phyloP scores from a whole-genome alignment of 2,329 filamentous ascomycete genomes.

The Sporothrix schenckii region DNA sequence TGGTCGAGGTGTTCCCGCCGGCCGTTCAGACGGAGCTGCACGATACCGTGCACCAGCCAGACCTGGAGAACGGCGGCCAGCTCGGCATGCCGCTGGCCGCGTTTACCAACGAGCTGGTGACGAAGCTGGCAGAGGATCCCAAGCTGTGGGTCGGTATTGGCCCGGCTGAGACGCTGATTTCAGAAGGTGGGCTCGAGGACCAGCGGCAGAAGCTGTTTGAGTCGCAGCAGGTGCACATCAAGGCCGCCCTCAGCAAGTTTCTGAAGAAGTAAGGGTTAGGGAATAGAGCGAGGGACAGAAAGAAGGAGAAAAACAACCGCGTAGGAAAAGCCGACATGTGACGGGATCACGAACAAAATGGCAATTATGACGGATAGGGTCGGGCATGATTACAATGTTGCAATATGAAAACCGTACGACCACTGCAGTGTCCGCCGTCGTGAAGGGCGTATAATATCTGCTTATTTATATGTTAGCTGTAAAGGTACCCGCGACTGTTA shows the following conservation, averaged over 20 bases:
- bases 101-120: constrained; percentile 49
- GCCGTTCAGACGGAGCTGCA: constrained; percentile 52
- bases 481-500: not conserved
- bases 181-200: constrained; percentile 39
- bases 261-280: constrained; percentile 33
- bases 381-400: not conserved
- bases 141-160: constrained; percentile 48
- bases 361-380: not conserved
- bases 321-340: not conserved
- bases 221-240: constrained; percentile 36
- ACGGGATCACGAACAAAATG: constrained; percentile 9
- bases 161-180: constrained; percentile 37
- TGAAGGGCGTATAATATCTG: not conserved
- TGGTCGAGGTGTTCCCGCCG: constrained; percentile 52
- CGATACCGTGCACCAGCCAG: constrained; percentile 45
- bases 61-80: constrained; percentile 46
- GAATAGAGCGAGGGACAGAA: not conserved
- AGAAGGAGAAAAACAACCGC: not conserved
- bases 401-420: not conserved
- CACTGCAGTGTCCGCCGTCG: not conserved
- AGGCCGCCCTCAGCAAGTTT: constrained; percentile 35
- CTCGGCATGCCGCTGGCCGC: constrained; percentile 54
- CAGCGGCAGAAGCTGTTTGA: constrained; percentile 39
- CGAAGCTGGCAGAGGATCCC: constrained; percentile 43
- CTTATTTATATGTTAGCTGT: not conserved